Conservation (phyloP, 164 flowering plant species). For the Stephania yunnanensis region DNA sequence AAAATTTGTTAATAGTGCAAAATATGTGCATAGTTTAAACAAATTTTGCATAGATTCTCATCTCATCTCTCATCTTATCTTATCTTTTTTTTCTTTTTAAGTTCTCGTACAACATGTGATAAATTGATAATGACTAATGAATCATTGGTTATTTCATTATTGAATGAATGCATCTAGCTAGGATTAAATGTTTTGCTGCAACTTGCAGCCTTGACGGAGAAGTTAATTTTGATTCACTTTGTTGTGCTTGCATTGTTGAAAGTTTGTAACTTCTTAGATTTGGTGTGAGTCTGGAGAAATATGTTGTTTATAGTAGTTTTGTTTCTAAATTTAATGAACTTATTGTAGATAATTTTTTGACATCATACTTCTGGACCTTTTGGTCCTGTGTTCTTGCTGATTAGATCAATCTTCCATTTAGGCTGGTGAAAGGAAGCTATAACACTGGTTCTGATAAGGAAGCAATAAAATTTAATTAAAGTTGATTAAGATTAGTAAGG, state of each 20-base stretch:
- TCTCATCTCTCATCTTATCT: no score
- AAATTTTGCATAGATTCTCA: background rate
- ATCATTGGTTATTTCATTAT: background rate
- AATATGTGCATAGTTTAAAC: no score
- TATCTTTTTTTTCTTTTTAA: background rate
- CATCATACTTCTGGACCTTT: background rate
- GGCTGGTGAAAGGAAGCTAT: conserved; percentile 93
- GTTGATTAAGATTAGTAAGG: conserved; percentile 64
- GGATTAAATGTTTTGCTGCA: background rate
- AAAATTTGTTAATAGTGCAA: no score
- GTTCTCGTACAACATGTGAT: background rate
- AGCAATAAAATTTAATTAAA: conserved; percentile 75
- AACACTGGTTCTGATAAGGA: conserved; percentile 97
- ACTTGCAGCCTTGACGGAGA: background rate
- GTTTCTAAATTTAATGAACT: background rate
- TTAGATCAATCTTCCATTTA: conserved; percentile 77
- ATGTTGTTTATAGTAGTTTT: conserved; percentile 6
- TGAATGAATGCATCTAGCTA: background rate
- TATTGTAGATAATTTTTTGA: background rate
- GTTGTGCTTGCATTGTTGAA: background rate
- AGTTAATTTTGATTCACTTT: background rate
- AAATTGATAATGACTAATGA: background rate
- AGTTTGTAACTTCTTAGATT: background rate
- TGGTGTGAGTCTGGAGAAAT: background rate
- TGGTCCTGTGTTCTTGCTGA: conserved; percentile 81